Evolutionary conservation across 345 rosid species (phyloP).

Genomic region (Erysimum cheiranthoides): DNA sequence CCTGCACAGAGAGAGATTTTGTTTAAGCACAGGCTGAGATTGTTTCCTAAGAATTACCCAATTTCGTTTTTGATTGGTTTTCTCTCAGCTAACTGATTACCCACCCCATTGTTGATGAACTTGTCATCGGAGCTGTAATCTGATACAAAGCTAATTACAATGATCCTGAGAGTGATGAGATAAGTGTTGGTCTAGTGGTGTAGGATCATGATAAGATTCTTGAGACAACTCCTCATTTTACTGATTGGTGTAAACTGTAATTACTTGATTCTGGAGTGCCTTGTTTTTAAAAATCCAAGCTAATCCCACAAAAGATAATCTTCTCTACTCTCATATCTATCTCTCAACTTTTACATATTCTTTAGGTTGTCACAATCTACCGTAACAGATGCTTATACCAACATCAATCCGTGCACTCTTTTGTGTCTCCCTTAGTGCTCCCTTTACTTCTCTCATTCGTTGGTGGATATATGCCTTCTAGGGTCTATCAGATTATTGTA

Average conservation of each 20-base stretch:
- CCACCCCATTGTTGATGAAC: not conserved
- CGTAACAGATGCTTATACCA: not conserved
- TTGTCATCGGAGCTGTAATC: not conserved
- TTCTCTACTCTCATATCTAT: not conserved
- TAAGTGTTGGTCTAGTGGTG: slow-evolving; percentile 1
- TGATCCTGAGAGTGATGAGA: not conserved
- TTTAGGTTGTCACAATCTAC: slow-evolving; percentile 2
- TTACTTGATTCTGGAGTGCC: not conserved
- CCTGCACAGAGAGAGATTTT: too few relatives aligned
- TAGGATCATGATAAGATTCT: not conserved
- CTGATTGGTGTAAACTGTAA: not conserved
- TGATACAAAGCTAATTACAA: not conserved
- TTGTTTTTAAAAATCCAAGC: not conserved
- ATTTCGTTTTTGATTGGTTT: too few relatives aligned
- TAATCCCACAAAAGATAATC: not conserved
- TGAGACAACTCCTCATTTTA: not conserved
- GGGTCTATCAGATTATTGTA: not conserved
- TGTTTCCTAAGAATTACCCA: too few relatives aligned
- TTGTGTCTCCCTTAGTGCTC: not conserved
- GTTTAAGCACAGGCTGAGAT: too few relatives aligned
- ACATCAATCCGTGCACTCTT: not conserved
- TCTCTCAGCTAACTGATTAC: not conserved
- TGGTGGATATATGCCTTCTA: not conserved
- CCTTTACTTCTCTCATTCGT: not conserved
- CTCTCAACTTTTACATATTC: not conserved